Conservation (phyloP, 768 basidiomycete species). For the Suillus alpinus region DNA sequence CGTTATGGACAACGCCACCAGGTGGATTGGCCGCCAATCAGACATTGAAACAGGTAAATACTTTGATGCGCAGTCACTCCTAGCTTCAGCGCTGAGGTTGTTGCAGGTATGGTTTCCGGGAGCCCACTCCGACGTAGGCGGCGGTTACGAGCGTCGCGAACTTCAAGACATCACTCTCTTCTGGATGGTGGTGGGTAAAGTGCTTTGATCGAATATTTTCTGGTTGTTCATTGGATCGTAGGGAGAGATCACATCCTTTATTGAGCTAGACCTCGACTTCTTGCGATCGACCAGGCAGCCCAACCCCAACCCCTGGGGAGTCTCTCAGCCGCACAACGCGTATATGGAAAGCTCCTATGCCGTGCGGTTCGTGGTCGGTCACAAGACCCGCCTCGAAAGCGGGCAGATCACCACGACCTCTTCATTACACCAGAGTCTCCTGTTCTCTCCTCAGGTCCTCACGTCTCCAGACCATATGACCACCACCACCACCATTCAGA, state of each 20-base stretch:
- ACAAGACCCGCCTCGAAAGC: conserved; percentile 8
- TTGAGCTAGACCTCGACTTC: conserved; percentile 6
- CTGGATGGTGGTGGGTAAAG: conserved; percentile 20
- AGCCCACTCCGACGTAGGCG: conserved; percentile 18
- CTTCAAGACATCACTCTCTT: conserved; percentile 17
- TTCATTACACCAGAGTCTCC: conserved; percentile 5
- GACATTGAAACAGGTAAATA: conserved; percentile 13
- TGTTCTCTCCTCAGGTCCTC: conserved; percentile 2
- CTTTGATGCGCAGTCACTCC: neutral
- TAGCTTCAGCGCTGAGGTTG: neutral
- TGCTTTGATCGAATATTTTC: neutral
- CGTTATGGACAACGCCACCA: conserved; percentile 12
- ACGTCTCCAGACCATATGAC: neutral
- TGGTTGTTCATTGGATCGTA: neutral
- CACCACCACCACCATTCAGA: neutral
- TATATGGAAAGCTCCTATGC: neutral
- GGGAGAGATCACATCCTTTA: conserved; percentile 3
- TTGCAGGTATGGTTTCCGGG: conserved; percentile 27
- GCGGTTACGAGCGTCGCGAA: conserved; percentile 12
- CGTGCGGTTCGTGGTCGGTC: neutral
- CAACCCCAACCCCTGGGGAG: conserved; percentile 3
- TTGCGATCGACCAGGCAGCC: conserved; percentile 2
- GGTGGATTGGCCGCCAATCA: conserved; percentile 7
- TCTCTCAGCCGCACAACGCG: conserved; percentile 8
- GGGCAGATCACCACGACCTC: neutral